phyloP scores from a whole-genome alignment of 2,329 filamentous ascomycete genomes.

The Byssoonygena ceratinophila region DNA sequence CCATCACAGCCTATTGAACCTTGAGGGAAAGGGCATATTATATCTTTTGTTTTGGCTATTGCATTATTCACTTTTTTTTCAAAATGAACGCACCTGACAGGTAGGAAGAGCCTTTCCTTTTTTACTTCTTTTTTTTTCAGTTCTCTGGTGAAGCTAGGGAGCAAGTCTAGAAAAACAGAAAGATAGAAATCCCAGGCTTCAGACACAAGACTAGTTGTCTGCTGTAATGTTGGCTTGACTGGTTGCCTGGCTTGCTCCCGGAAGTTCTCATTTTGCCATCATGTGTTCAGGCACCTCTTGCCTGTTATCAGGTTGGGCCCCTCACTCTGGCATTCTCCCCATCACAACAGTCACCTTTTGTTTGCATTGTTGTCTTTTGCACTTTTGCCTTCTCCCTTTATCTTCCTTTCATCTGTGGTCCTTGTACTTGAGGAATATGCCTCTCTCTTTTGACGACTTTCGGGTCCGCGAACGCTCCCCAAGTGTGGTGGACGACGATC shows the following conservation, averaged over 20 bases:
- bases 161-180: neutral
- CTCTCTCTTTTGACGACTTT: neutral
- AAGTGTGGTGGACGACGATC: conserved; percentile 1
- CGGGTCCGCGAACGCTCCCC: neutral
- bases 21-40: conserved; percentile 7
- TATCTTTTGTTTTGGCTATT: neutral
- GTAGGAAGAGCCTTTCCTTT: conserved; percentile 29
- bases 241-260: neutral
- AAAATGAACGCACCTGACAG: conserved; percentile 47
- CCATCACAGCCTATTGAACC: neutral
- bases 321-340: neutral
- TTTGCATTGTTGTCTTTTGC: neutral
- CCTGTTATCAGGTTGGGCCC: neutral
- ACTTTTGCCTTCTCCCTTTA: neutral
- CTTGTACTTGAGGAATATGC: neutral
- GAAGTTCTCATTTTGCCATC: neutral
- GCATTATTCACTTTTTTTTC: conserved; percentile 4
- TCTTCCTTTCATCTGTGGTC: neutral
- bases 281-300: neutral
- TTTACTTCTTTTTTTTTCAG: neutral
- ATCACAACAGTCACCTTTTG: neutral
- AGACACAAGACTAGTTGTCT: neutral
- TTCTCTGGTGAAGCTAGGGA: neutral
- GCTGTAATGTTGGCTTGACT: neutral
- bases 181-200: neutral